Conservation (phyloP, 257 asterid species). For the Prunella vulgaris region DNA sequence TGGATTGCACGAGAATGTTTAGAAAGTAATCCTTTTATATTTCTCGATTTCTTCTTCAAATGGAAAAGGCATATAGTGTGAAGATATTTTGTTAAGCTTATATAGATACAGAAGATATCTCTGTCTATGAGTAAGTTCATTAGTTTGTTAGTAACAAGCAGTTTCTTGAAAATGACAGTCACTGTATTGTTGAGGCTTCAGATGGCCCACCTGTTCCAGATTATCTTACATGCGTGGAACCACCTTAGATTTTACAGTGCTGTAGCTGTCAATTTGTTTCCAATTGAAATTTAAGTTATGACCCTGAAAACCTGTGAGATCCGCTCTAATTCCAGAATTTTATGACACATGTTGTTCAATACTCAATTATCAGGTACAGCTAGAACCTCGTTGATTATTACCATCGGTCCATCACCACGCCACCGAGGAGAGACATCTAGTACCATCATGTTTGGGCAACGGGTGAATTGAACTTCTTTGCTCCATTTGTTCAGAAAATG, state of each 20-base stretch:
- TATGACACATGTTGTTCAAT: slow-evolving; percentile 5
- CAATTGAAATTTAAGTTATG: too few relatives aligned
- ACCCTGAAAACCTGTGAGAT: too few relatives aligned
- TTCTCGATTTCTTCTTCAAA: background rate
- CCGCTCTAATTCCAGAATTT: background rate
- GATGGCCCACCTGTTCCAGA: background rate
- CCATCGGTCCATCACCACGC: slow-evolving; percentile 85
- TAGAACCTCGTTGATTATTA: slow-evolving; percentile 77
- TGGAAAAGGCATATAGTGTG: background rate
- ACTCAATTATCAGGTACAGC: slow-evolving; percentile 61
- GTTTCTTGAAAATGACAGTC: too few relatives aligned
- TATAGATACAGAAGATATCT: slow-evolving; percentile 5
- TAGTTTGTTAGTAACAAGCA: too few relatives aligned
- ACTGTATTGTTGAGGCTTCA: too few relatives aligned
- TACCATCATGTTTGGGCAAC: slow-evolving; percentile 86
- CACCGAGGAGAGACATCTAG: slow-evolving; percentile 90
- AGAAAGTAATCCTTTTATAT: background rate
- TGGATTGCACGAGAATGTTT: background rate
- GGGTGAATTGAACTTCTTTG: slow-evolving; percentile 41
- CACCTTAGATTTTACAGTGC: too few relatives aligned
- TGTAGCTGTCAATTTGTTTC: too few relatives aligned
- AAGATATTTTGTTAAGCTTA: slow-evolving; percentile 1
- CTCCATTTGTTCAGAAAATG: slow-evolving; percentile 2
- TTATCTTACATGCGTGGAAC: too few relatives aligned
- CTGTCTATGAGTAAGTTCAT: too few relatives aligned